Percentiles rank a stretch among this genome's conserved stretches.
Evolutionary conservation across 2,329 filamentous ascomycete species (phyloP).

Genomic region (Aspergillus aculeatus): DNA sequence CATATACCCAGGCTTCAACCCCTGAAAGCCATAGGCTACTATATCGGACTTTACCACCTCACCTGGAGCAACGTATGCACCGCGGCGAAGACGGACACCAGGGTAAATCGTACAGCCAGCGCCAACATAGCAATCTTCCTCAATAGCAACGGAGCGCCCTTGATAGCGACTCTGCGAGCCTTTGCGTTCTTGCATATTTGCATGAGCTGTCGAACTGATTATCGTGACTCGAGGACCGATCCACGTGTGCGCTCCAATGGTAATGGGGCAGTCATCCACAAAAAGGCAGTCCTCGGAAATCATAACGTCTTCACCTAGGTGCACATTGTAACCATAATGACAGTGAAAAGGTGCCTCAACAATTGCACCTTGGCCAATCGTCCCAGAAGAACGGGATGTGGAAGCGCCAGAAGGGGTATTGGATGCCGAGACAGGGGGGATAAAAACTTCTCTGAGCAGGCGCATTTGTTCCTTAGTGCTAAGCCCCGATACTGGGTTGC

Average conservation of each 20-base stretch:
- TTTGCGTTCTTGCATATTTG: slow-evolving; percentile 70
- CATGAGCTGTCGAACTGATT: slow-evolving; percentile 70
- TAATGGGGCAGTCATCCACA: slow-evolving; percentile 79
- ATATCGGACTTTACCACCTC: slow-evolving; percentile 46
- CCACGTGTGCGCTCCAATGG: slow-evolving; percentile 67
- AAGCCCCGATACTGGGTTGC: slow-evolving; percentile 70
- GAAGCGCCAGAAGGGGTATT: slow-evolving; percentile 55
- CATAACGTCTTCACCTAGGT: slow-evolving; percentile 78
- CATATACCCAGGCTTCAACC: slow-evolving; percentile 43
- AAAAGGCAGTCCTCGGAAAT: slow-evolving; percentile 83
- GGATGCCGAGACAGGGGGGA: slow-evolving; percentile 29
- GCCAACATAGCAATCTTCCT: slow-evolving; percentile 68
- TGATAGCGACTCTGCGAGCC: slow-evolving; percentile 71
- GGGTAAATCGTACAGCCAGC: slow-evolving; percentile 59
- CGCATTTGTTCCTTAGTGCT: slow-evolving; percentile 51
- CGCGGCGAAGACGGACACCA: slow-evolving; percentile 43
- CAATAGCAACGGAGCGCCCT: slow-evolving; percentile 72
- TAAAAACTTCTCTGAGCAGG: slow-evolving; percentile 39
- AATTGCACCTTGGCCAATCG: slow-evolving; percentile 70
- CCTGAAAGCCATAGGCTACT: slow-evolving; percentile 43
- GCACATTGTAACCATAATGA: slow-evolving; percentile 94
- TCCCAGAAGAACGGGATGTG: slow-evolving; percentile 55
- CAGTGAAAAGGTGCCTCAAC: slow-evolving; percentile 89
- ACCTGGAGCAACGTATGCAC: slow-evolving; percentile 46
- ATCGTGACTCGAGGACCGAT: slow-evolving; percentile 86